Evolutionary conservation across 139 green algal genomes (phyloP), one percentile per base, ranked within the genome.

Genomic region (Dunaliella primolecta): DNA sequence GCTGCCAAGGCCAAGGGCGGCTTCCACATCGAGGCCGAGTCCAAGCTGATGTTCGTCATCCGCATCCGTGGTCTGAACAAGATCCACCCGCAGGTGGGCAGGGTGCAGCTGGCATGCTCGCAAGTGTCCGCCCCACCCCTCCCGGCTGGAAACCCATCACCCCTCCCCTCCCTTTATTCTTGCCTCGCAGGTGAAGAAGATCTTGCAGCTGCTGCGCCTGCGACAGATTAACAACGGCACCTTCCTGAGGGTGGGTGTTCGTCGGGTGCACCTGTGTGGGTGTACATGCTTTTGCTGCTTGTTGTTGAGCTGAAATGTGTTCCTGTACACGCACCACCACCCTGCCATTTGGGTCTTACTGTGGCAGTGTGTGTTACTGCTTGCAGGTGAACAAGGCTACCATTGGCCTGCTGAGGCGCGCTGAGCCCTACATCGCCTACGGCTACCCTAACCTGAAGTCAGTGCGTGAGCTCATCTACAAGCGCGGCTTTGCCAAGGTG

Each of bases 321-420:
- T 24, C 46, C 31, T 38, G 55, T 55, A 77, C 77, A 29, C 27
- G 32, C 70, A 29, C 70, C 70, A 29, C 70, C 32, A 3, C 30
- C 70, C 30, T 77, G 7, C 70, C 15, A 29, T 35, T 77, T 77
- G 3, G 70, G 70, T 25, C 70, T 77, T 77, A 35, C 70, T n/a
- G n/a, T n/a, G n/a, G n/a, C n/a, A n/a, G n/a, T n/a, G n/a, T n/a
- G n/a, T n/a, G n/a, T n/a, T n/a, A n/a, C n/a, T n/a, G n/a, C n/a
- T n/a, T n/a, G n/a, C 91, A 97, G 93, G 92, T 98, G 33, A 99
- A 98, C 96, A 99, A 99, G 95, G 96, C 97, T 37, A 98, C 95
- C 27, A 84, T 99, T 37, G 97, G 95, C 90, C 98, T 99, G 96
- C 89, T 99, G 81, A 92, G 94, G 86, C 93, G 92, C 55, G 97